A percentile compares a stretch with the other conserved stretches of the same genome.
These are phyloP conservation scores for Diaporthe vaccinii DNA, from an alignment of 2,329 filamentous ascomycete genomes.

Conservation along the genomic window DNA sequence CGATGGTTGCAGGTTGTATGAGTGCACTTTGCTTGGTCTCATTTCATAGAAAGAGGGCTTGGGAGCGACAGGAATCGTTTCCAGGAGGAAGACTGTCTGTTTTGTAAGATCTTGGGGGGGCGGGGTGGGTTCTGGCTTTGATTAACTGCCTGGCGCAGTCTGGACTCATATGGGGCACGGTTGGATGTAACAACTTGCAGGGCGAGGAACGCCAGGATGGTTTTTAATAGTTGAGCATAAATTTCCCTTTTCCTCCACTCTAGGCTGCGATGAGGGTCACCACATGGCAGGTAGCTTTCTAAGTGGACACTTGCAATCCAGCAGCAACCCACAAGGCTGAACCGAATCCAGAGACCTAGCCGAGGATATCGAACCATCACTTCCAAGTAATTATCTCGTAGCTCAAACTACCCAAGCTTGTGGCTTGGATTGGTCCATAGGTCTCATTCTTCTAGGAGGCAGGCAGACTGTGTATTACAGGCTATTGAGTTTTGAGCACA, in stretches of 20 bases:
- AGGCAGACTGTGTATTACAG: too few relatives aligned
- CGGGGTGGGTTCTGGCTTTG: conserved; percentile 26
- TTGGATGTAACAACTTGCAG: conserved; percentile 11
- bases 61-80: not conserved
- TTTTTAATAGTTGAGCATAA: conserved; percentile 5
- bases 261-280: not conserved
- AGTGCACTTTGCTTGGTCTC: conserved; percentile 17
- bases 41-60: not conserved
- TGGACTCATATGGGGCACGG: not conserved
- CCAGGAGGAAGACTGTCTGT: not conserved
- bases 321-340: not conserved
- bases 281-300: not conserved
- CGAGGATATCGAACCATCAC: too few relatives aligned
- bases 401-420: too few relatives aligned
- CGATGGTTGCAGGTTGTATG: conserved; percentile 5
- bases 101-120: conserved; percentile 15
- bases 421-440: too few relatives aligned
- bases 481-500: too few relatives aligned
- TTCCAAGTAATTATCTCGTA: too few relatives aligned
- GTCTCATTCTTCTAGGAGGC: too few relatives aligned
- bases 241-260: not conserved
- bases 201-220: conserved; percentile 7
- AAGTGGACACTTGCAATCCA: not conserved
- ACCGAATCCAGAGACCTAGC: not conserved
- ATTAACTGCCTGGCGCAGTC: conserved; percentile 30